Evolutionary conservation across 352 stramenopile species (phyloP), one percentile per base, ranked within the genome.

Genomic region (Phytophthora litchii): DNA sequence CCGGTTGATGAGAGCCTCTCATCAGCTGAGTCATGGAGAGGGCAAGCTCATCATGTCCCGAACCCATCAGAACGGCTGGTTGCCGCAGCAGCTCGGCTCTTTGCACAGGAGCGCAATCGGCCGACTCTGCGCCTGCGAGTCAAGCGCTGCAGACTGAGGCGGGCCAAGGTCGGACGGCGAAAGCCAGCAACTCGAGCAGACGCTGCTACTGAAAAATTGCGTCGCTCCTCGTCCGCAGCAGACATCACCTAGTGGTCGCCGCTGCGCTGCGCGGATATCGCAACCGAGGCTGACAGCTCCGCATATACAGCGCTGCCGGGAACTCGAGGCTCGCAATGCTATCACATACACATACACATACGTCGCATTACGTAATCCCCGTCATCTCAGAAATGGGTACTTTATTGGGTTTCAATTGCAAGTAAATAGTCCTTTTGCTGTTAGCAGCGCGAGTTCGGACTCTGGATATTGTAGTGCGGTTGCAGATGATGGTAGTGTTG

Each of bases 131-230:
- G n/a, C n/a, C n/a, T n/a, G n/a, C 23, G 23, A 27, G 44, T 55
- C 54, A 54, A 49, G 43, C 5, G 4, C 19, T n/a, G n/a, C n/a
- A n/a, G n/a, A n/a, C 17, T 64, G 55, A 64, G 46, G 49, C 55
- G 55, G 55, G 37, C 36, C 35, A 27, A 44, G 45, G 44, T 61
- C 53, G 53, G 42, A 61, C 53, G 43, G 16, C n/a, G 13, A 38
- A 17, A 31, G 44, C 44, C 25, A 12, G 44, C 27, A 29, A 25
- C 29, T 41, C 45, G 45, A 53, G 17, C 27, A 43, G 37, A 29
- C 38, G n/a, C 23, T 27, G 23, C 23, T 27, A 44, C 38, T 29
- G 38, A 14, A 43, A 43, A 43, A 43, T 5, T 5, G 23, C 23
- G 36, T 17, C 16, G n/a, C 16, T 25, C 14, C 23, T 27, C 23